Conservation (phyloP, 116 monocot species). For the Iris pallida region DNA sequence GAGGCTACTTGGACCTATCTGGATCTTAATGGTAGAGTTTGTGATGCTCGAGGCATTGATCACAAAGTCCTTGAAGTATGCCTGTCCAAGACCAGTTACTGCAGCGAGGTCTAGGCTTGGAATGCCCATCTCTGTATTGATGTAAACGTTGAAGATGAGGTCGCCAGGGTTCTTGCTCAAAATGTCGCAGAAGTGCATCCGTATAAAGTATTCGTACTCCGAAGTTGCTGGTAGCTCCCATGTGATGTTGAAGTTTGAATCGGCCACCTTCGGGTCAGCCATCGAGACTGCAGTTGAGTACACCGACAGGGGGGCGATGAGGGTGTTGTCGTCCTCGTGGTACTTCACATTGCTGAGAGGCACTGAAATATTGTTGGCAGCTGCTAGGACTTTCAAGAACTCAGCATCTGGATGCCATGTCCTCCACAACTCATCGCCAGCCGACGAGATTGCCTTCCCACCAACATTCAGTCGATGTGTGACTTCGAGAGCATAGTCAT, state of each 20-base stretch:
- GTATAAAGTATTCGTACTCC: constrained; percentile 51
- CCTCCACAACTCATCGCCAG: constrained; percentile 48
- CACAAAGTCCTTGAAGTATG: constrained; percentile 77
- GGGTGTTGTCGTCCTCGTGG: constrained; percentile 46
- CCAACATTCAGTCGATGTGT: constrained; percentile 69
- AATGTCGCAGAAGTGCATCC: constrained; percentile 93
- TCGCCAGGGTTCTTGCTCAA: constrained; percentile 62
- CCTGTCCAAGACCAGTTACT: constrained; percentile 44
- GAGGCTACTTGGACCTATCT: constrained; percentile 48
- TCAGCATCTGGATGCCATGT: constrained; percentile 48
- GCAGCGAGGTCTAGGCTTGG: constrained; percentile 72
- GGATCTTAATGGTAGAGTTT: constrained; percentile 38
- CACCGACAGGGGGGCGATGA: constrained; percentile 52
- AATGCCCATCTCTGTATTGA: constrained; percentile 48
- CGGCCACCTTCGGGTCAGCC: constrained; percentile 35
- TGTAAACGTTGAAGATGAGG: constrained; percentile 84
- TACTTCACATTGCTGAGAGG: constrained; percentile 34
- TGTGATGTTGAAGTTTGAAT: constrained; percentile 67
- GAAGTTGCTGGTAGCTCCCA: constrained; percentile 54
- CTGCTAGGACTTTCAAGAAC: constrained; percentile 26
- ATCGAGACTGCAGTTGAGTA: constrained; percentile 72
- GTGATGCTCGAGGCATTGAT: constrained; percentile 36
- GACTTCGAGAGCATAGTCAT: constrained; percentile 55
- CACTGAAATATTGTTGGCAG: constrained; percentile 31
- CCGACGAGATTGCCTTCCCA: constrained; percentile 42